Evolutionary conservation across 768 basidiomycete species (phyloP).

Genomic region (Leccinum variicolor): DNA sequence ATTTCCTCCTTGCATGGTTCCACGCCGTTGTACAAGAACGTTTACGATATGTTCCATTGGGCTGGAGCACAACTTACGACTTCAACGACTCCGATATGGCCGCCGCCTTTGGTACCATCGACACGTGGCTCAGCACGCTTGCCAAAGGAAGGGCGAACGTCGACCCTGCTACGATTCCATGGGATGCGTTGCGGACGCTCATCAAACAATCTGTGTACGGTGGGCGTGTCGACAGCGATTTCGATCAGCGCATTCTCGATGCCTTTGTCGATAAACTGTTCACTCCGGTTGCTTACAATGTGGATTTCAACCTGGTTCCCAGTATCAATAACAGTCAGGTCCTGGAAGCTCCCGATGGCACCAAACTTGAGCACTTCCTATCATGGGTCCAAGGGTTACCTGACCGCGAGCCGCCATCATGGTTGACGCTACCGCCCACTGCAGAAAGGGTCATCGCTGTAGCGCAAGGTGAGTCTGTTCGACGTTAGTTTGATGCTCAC

Average conservation of each 20-base stretch:
- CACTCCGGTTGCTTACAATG: constrained; percentile 84
- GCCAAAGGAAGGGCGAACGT: constrained; percentile 91
- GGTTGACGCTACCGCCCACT: constrained; percentile 90
- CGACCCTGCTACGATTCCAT: constrained; percentile 88
- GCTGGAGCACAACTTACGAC: constrained; percentile 96
- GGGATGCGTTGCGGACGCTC: constrained; percentile 90
- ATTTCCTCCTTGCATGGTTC: constrained; percentile 99
- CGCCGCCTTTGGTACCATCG: constrained; percentile 88
- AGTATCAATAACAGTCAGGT: constrained; percentile 52
- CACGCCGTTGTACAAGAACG: constrained; percentile 98
- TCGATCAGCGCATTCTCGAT: constrained; percentile 90
- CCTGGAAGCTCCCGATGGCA: constrained; percentile 83
- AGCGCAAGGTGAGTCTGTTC: constrained; percentile 66
- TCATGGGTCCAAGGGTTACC: constrained; percentile 87
- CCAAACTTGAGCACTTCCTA: constrained; percentile 87
- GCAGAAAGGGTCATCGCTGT: constrained; percentile 91
- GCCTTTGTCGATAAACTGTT: constrained; percentile 92
- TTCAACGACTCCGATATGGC: constrained; percentile 99
- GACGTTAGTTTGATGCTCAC: not conserved
- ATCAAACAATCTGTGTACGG: constrained; percentile 97
- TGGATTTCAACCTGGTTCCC: constrained; percentile 87
- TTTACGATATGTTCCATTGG: constrained; percentile 90
- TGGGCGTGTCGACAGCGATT: constrained; percentile 90
- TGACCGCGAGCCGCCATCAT: constrained; percentile 90
- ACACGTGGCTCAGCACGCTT: constrained; percentile 77